Base-by-base conservation (phyloP, 139 green algal genomes). In the Coccomyxa sp. region DNA sequence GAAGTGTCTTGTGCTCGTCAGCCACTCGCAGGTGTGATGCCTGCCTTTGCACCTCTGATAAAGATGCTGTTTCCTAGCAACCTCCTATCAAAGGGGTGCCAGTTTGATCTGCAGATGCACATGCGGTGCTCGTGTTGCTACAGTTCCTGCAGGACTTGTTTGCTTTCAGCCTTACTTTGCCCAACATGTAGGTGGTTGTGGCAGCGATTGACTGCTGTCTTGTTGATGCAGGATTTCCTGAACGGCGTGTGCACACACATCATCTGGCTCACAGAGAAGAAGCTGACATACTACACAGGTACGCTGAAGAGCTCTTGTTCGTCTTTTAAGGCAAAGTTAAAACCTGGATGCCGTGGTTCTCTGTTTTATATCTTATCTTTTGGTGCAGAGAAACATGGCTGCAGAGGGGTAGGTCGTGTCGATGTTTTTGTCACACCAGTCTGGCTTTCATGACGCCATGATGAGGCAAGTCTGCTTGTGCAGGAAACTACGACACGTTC, bases 171-270 rank as follows among this genome's bases (percentile, higher is more conserved):
- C n/a, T 51, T 3, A 51, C 7, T 51, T 51, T 51, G 38, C 38
- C 7, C 38, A 51, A 51, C 38, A 51, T 51, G 38, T 51, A 7
- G 38, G 38, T 7, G 38, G 38, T 3, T 51, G 38, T 51, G 38
- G 38, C 38, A 51, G 38, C 38, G 38, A 51, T 3, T 51, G 38
- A 51, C 3, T 51, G 38, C 38, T 11, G 7, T 51, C 38, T 66
- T 31, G 13, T 57, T 67, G 0, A 21, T 82, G 77, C 77, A 93
- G 84, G 91, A 93, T 79, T 95, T 95, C 81, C 85, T 95, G 45
- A 92, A 95, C 82, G 88, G 88, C 79, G 90, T 95, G 9, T 94
- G 90, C 83, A 94, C 90, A 18, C 86, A 94, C 89, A 95, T 91
- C 60, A 94, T 94, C 67, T 90, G 85, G 83, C 38, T 93, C 28